These are phyloP conservation scores for Chlamydomonas urium DNA, from an alignment of 139 green algal genomes.

Conservation along the genomic window DNA sequence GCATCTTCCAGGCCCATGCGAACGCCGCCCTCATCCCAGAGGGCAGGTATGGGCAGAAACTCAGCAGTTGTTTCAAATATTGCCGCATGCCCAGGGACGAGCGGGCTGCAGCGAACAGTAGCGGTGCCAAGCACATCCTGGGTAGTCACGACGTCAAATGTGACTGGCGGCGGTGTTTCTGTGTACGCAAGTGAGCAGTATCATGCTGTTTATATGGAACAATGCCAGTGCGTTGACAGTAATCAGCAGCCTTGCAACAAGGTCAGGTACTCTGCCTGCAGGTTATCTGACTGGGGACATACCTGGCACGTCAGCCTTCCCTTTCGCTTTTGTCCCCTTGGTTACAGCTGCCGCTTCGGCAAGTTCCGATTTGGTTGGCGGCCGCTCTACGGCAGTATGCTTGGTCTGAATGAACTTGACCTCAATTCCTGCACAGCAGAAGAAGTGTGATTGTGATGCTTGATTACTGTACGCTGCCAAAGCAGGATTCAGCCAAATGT, in stretches of 20 bases:
- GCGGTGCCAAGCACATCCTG: background rate
- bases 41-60: background rate
- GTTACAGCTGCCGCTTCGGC: too few relatives aligned
- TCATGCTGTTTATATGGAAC: background rate
- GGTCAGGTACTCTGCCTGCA: background rate
- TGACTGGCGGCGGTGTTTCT: background rate
- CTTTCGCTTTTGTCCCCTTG: too few relatives aligned
- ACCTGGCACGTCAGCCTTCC: background rate
- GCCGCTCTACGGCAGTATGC: too few relatives aligned
- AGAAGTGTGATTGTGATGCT: too few relatives aligned
- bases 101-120: background rate
- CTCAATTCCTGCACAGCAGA: too few relatives aligned
- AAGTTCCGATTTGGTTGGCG: too few relatives aligned
- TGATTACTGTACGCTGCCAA: too few relatives aligned
- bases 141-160: background rate
- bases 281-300: background rate
- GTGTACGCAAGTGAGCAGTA: background rate
- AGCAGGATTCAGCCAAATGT: too few relatives aligned
- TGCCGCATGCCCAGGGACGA: background rate
- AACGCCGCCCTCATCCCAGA: conserved; percentile 1
- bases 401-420: too few relatives aligned
- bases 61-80: background rate
- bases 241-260: background rate
- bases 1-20: background rate
- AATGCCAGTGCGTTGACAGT: background rate